phyloP scores from a whole-genome alignment of 176 grass and related monocot species.

The Rhynchospora breviuscula region DNA sequence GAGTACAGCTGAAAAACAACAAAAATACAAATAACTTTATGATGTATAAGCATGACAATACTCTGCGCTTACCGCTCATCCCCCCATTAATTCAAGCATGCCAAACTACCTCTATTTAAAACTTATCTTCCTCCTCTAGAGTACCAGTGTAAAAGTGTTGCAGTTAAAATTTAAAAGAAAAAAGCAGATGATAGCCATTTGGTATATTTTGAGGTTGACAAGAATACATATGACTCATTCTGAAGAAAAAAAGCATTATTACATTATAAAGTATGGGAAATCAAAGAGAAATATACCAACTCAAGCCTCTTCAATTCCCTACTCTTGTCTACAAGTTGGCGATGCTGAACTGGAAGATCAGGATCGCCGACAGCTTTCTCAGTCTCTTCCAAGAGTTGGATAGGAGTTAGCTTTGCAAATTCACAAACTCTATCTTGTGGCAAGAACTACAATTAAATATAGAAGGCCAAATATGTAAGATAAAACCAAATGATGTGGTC shows the following conservation, averaged over 20 bases:
- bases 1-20: constrained; percentile 2
- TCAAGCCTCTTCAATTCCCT: constrained; percentile 56
- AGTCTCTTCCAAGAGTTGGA: constrained; percentile 87
- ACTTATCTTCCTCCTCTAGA: neutral
- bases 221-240: neutral
- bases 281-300: constrained; percentile 47
- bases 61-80: neutral
- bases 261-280: neutral
- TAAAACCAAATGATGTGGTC: neutral
- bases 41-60: neutral
- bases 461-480: constrained; percentile 11
- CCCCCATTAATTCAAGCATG: neutral
- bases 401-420: constrained; percentile 82
- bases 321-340: constrained; percentile 56
- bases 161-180: constrained; percentile 6
- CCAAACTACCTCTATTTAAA: neutral
- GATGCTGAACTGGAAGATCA: constrained; percentile 67
- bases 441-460: constrained; percentile 55
- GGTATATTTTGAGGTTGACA: neutral
- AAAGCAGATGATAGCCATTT: neutral
- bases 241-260: neutral
- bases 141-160: neutral
- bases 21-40: constrained; percentile 11
- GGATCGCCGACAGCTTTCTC: constrained; percentile 94
- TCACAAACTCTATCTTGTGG: constrained; percentile 88